These are phyloP conservation scores for Seiridium unicorne DNA, from an alignment of 2,329 filamentous ascomycete genomes.

Conservation along the genomic window DNA sequence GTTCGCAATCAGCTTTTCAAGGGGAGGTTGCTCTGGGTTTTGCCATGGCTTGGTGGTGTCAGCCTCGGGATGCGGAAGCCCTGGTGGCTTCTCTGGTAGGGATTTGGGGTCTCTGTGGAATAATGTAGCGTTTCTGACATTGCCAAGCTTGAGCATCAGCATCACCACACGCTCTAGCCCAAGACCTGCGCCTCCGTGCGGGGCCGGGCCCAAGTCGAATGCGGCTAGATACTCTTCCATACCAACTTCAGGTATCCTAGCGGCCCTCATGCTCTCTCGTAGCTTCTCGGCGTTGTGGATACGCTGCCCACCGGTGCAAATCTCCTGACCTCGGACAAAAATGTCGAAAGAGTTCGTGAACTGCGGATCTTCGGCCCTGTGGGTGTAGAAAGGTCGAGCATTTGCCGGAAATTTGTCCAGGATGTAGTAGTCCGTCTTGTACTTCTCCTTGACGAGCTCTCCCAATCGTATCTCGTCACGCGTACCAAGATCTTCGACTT, in stretches of 20 bases:
- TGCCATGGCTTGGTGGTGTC: conserved; percentile 67
- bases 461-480: conserved; percentile 85
- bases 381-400: conserved; percentile 12
- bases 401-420: conserved; percentile 81
- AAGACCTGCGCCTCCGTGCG: conserved; percentile 86
- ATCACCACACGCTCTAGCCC: conserved; percentile 87
- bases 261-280: conserved; percentile 72
- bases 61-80: conserved; percentile 82
- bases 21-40: conserved; percentile 47
- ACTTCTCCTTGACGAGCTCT: conserved; percentile 81
- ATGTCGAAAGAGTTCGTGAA: conserved; percentile 94
- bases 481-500: conserved; percentile 79
- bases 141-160: conserved; percentile 80
- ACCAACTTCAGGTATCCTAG: conserved; percentile 73
- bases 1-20: conserved; percentile 90
- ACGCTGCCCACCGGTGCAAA: conserved; percentile 88
- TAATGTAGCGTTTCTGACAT: conserved; percentile 83
- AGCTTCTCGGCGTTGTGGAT: conserved; percentile 78
- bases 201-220: conserved; percentile 85
- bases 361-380: conserved; percentile 51
- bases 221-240: conserved; percentile 91
- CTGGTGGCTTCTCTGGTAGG: conserved; percentile 64
- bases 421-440: conserved; percentile 87
- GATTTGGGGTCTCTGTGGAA: conserved; percentile 90
- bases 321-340: conserved; percentile 89